Base-by-base conservation (phyloP, 371 early-diverging fungal genomes). In the Mucor irregularis region DNA sequence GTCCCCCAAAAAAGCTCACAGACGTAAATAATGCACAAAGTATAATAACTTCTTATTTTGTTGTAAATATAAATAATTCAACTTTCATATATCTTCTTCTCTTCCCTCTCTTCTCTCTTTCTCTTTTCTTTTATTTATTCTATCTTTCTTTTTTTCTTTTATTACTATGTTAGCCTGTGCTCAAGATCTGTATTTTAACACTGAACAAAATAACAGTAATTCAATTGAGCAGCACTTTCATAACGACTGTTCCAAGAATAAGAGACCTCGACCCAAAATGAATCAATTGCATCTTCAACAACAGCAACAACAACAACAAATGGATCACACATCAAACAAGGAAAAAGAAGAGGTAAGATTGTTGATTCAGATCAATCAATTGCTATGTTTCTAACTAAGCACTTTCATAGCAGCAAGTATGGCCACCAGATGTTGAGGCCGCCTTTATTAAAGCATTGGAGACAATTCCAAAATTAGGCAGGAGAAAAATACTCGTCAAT, bases 391-490 rank as follows among this genome's bases (percentile, higher is more conserved):
- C 11, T 49, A n/a, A 21, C n/a, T 25, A 33, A 47, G 39, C 16
- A 19, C 43, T 47, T 44, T 16, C 24, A 47, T 43, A 50, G 35
- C 73, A 68, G 29, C 84, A 87, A 71, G 89, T 88, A 11, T 89
- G 89, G 89, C 87, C 89, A 38, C 71, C 77, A 21, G 78, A 82
- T 62, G 82, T 89, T 5, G 89, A 89, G 62, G 75, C 84, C 22
- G 82, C 84, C 8, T 89, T 89, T 62, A 68, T 87, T 58, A 77
- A 84, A 75, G 86, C 86, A 2, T 67, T 85, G 24, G 81, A 81
- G 43, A 72, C 72, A 1, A 73, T 85, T 38, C 83, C 84, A 34
- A 82, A 80, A 31, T 58, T 83, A 35, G 84, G 86, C 17, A 64
- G 84, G 45, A 66, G 86, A 49, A 85, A 85, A 50, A 78, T 81